Evolutionary conservation across 495 filamentous ascomycete genomes (phyloP).

Genomic region (Xylaria flabelliformis): DNA sequence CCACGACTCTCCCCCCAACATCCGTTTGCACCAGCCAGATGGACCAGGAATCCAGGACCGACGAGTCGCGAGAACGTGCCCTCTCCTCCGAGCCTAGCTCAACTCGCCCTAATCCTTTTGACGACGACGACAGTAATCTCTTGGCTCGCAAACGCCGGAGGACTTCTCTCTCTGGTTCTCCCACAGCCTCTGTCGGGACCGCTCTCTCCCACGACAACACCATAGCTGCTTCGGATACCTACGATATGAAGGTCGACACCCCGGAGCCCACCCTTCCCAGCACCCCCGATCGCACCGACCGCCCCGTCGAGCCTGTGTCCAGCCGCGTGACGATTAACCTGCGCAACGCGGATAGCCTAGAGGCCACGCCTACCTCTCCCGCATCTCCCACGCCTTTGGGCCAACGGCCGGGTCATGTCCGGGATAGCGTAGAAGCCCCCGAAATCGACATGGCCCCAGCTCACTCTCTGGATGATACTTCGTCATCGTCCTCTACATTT

Average conservation of each 20-base stretch:
- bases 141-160: constrained; percentile 61
- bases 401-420: constrained; percentile 38
- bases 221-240: constrained; percentile 31
- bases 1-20: constrained; percentile 33
- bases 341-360: constrained; percentile 50
- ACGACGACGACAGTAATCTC: constrained; percentile 51
- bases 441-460: constrained; percentile 46
- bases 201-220: constrained; percentile 26
- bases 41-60: constrained; percentile 57
- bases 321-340: constrained; percentile 63
- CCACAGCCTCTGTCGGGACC: constrained; percentile 49
- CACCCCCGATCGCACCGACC: constrained; percentile 46
- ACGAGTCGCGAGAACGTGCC: constrained; percentile 62
- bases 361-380: constrained; percentile 52
- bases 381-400: constrained; percentile 49
- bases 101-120: constrained; percentile 62
- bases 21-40: constrained; percentile 50
- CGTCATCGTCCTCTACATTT: constrained; percentile 46
- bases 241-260: constrained; percentile 49
- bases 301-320: constrained; percentile 45
- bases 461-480: constrained; percentile 26
- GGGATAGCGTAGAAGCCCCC: constrained; percentile 50
- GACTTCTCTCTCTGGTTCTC: constrained; percentile 49
- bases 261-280: constrained; percentile 45
- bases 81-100: constrained; percentile 66